Percentiles rank a stretch among this genome's conserved stretches.
These are phyloP conservation scores for Leccinum variicolor DNA, from an alignment of 768 basidiomycete species.

Conservation along the genomic window DNA sequence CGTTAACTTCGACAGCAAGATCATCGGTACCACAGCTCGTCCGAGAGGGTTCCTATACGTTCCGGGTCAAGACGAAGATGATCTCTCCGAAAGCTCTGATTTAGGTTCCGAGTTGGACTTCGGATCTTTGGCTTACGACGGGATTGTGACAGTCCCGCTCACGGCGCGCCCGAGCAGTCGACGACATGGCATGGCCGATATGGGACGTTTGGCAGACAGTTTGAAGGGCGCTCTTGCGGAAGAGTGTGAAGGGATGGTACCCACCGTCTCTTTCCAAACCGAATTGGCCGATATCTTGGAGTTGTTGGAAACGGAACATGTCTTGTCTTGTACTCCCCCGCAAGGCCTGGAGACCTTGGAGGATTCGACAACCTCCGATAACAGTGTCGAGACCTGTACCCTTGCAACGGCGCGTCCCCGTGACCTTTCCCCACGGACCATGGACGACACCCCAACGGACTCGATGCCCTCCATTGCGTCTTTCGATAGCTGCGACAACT, in stretches of 20 bases:
- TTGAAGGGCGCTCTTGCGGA: not conserved
- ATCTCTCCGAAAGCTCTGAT: not conserved
- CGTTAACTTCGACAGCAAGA: slow-evolving; percentile 9
- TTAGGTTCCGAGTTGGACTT: not conserved
- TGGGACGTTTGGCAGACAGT: not conserved
- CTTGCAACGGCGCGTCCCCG: no score
- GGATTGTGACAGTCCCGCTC: not conserved
- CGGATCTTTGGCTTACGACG: not conserved
- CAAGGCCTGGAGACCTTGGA: not conserved
- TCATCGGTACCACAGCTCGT: slow-evolving; percentile 15
- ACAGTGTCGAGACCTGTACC: not conserved
- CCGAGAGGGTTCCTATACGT: slow-evolving; percentile 12
- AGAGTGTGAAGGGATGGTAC: not conserved
- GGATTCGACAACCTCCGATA: not conserved
- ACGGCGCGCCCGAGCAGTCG: not conserved
- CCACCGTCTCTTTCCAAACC: not conserved
- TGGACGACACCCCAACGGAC: not conserved
- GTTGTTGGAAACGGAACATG: not conserved
- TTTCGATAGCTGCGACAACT: not conserved
- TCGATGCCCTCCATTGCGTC: not conserved
- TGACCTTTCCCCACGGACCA: no score
- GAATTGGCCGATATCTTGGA: not conserved
- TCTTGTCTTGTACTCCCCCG: not conserved
- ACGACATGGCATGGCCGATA: slow-evolving; percentile 10
- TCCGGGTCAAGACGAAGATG: not conserved